phyloP scores from a whole-genome alignment of 345 rosid genomes.

The Hibiscus tridactylites region DNA sequence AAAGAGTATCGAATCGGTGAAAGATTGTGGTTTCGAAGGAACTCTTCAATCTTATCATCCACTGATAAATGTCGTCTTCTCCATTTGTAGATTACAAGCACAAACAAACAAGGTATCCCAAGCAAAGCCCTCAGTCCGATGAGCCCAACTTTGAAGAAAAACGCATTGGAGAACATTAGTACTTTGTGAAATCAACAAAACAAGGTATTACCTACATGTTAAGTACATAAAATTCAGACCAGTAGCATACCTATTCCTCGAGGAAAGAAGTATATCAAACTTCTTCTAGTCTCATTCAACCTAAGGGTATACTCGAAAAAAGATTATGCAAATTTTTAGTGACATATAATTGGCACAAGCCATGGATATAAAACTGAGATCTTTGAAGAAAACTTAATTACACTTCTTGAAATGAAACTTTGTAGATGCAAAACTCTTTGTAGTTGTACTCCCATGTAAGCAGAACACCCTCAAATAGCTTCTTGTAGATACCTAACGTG shows the following conservation, averaged over 20 bases:
- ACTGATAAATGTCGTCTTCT: neutral
- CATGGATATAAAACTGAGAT: too few species aligned
- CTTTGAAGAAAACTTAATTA: neutral
- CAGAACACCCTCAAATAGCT: neutral
- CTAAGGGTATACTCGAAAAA: too few species aligned
- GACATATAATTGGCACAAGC: too few species aligned
- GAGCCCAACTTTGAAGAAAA: too few species aligned
- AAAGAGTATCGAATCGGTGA: neutral
- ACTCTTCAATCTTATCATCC: neutral
- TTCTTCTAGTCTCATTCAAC: too few species aligned
- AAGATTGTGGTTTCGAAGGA: neutral
- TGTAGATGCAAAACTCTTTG: neutral
- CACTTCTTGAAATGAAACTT: neutral
- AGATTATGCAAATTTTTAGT: too few species aligned
- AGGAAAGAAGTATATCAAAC: too few species aligned
- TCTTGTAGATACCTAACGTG: neutral
- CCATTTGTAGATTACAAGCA: neutral
- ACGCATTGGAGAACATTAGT: too few species aligned
- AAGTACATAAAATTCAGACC: too few species aligned
- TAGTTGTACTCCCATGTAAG: neutral
- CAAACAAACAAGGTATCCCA: neutral
- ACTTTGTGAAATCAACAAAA: too few species aligned
- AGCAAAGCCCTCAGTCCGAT: neutral
- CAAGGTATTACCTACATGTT: too few species aligned
- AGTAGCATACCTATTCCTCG: too few species aligned